Evolutionary conservation across 257 asterid genomes (phyloP).

Genomic region (Ophiorrhiza pumila): DNA sequence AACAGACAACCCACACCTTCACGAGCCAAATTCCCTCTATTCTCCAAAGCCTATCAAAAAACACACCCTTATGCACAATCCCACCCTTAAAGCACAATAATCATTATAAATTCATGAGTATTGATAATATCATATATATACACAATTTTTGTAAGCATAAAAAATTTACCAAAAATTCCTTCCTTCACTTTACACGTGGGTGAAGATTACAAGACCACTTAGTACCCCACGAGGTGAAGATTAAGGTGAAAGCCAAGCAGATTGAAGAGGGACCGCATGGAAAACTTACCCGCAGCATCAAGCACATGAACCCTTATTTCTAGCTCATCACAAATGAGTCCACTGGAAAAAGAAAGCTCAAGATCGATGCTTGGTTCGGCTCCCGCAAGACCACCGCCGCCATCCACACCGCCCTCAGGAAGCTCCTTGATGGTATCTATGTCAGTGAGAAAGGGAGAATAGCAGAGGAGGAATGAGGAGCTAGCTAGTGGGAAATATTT

Average conservation of each 20-base stretch:
- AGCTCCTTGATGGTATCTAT: conserved; percentile 81
- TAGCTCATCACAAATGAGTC: conserved; percentile 62
- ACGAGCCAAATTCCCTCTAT: too few species aligned
- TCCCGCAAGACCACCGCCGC: conserved; percentile 77
- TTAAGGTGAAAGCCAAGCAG: conserved; percentile 65
- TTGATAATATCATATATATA: too few species aligned
- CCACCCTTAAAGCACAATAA: too few species aligned
- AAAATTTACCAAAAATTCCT: too few species aligned
- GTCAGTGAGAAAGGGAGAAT: conserved; percentile 81
- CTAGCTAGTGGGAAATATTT: too few species aligned
- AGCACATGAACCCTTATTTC: conserved; percentile 75
- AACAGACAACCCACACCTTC: too few species aligned
- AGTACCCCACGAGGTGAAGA: conserved; percentile 69
- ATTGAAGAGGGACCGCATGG: conserved; percentile 84
- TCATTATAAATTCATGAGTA: too few species aligned
- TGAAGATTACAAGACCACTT: too few species aligned
- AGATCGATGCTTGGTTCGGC: conserved; percentile 83
- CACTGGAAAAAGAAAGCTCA: conserved; percentile 67
- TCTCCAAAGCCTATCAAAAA: too few species aligned
- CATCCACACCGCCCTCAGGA: conserved; percentile 73
- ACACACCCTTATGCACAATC: too few species aligned
- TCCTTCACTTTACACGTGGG: too few species aligned
- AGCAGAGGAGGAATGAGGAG: conserved; percentile 53
- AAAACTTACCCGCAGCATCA: conserved; percentile 53
- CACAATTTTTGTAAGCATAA: too few species aligned